Percentiles rank a stretch among this genome's conserved stretches.
Conservation (phyloP, 768 basidiomycete genomes). For the Rhodotorula taiwanensis region DNA sequence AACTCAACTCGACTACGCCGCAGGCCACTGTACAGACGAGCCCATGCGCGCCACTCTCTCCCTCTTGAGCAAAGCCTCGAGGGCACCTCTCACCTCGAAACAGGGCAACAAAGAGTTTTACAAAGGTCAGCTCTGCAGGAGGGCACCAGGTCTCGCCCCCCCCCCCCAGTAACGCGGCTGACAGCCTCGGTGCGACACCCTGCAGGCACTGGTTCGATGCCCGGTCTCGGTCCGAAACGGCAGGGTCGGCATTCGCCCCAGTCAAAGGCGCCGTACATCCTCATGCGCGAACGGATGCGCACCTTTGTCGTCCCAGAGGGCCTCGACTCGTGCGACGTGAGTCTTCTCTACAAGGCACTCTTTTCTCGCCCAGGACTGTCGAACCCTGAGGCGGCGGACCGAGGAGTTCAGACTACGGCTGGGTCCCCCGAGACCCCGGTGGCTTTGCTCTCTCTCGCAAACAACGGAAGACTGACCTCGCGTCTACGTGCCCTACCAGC, state of each 20-base stretch:
- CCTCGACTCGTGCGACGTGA: conserved; percentile 51
- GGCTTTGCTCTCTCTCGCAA: conserved; percentile 8
- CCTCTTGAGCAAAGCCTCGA: conserved; percentile 74
- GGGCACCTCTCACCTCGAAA: conserved; percentile 75
- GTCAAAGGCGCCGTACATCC: conserved; percentile 39
- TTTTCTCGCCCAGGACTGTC: too few relatives aligned
- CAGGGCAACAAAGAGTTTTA: conserved; percentile 92
- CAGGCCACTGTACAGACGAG: too few relatives aligned
- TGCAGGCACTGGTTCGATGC: conserved; percentile 59
- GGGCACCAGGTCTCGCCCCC: neutral
- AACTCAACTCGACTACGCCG: too few relatives aligned
- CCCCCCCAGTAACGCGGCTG: neutral
- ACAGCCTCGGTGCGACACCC: conserved; percentile 46
- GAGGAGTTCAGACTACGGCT: too few relatives aligned
- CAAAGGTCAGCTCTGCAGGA: conserved; percentile 75
- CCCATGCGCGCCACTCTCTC: conserved; percentile 54
- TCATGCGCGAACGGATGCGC: conserved; percentile 40
- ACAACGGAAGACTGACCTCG: neutral
- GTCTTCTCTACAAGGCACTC: conserved; percentile 54
- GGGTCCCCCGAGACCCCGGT: too few relatives aligned
- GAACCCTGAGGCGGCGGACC: too few relatives aligned
- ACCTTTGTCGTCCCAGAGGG: conserved; percentile 39
- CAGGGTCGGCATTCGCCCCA: conserved; percentile 75
- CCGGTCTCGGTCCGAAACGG: conserved; percentile 71
- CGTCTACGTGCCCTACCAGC: conserved; percentile 45